Evolutionary conservation across 2,329 filamentous ascomycete species (phyloP).

Genomic region (Pestalotiopsis sp.): DNA sequence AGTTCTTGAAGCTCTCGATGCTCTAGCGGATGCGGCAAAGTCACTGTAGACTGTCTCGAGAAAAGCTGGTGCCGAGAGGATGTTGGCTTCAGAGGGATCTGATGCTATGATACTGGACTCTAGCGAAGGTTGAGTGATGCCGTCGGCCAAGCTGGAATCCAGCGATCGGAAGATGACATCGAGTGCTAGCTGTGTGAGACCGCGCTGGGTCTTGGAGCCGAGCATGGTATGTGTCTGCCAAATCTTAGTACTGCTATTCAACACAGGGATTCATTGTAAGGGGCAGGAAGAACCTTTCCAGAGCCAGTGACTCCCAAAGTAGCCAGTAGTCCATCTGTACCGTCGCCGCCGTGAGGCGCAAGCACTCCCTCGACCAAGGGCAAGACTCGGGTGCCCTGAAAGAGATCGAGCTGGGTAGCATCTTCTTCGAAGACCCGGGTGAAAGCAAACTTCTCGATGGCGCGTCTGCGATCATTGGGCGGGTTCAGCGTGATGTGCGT

Average conservation of each 20-base stretch:
- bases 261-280: background rate
- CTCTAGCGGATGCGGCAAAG: conserved; percentile 54
- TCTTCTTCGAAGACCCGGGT: conserved; percentile 91
- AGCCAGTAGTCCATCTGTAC: conserved; percentile 86
- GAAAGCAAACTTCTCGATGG: conserved; percentile 92
- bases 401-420: conserved; percentile 82
- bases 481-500: conserved; percentile 80
- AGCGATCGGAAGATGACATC: conserved; percentile 88
- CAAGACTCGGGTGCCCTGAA: conserved; percentile 76
- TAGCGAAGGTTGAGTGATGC: conserved; percentile 57
- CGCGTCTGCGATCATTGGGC: conserved; percentile 81
- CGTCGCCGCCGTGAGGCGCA: conserved; percentile 71
- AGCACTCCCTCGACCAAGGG: conserved; percentile 81
- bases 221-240: conserved; percentile 90
- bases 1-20: conserved; percentile 32
- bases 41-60: conserved; percentile 80
- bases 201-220: conserved; percentile 82
- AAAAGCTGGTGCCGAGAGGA: conserved; percentile 75
- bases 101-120: conserved; percentile 75
- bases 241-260: background rate
- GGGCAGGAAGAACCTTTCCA: conserved; percentile 72
- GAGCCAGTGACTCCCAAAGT: conserved; percentile 94
- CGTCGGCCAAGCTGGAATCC: conserved; percentile 69
- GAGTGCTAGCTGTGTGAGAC: conserved; percentile 87
- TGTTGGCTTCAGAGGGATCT: conserved; percentile 79